Percentiles rank a stretch among this genome's conserved stretches.
Evolutionary conservation across 768 basidiomycete species (phyloP).

Genomic region (Dentipellis fragilis): DNA sequence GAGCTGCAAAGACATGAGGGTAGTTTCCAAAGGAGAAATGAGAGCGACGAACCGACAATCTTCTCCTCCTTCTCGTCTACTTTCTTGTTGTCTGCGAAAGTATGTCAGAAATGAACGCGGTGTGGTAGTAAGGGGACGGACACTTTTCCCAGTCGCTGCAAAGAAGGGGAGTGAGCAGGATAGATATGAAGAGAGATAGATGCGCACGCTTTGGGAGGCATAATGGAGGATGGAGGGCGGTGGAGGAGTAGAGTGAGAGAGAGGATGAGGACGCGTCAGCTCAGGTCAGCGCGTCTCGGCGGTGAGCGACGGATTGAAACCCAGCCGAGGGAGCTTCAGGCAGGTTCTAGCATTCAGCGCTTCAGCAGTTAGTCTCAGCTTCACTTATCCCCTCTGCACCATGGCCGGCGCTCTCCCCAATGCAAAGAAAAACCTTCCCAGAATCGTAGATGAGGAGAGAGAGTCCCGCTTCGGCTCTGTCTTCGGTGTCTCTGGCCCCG

Average conservation of each 20-base stretch:
- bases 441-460: constrained; percentile 83
- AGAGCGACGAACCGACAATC: constrained; percentile 34
- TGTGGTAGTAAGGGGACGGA: constrained; percentile 26
- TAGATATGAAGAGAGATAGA: background rate
- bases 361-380: too few relatives aligned
- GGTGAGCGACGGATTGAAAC: background rate
- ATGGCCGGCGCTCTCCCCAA: constrained; percentile 94
- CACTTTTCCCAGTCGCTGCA: constrained; percentile 98
- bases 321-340: background rate
- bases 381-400: constrained; percentile 11
- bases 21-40: constrained; percentile 3
- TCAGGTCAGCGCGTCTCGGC: constrained; percentile 11
- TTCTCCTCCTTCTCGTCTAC: constrained; percentile 82
- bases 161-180: background rate
- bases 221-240: constrained; percentile 25
- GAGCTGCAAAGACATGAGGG: constrained; percentile 35
- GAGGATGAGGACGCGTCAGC: constrained; percentile 24
- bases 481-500: constrained; percentile 94
- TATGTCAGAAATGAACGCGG: constrained; percentile 1
- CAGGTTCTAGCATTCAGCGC: background rate
- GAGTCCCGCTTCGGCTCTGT: constrained; percentile 85
- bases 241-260: constrained; percentile 13
- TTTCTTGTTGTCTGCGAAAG: constrained; percentile 67
- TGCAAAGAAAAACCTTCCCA: constrained; percentile 79
- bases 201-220: constrained; percentile 94